Base-by-base conservation (phyloP, 169 alveolate genomes). In the Eimeria nieschulzi region DNA sequence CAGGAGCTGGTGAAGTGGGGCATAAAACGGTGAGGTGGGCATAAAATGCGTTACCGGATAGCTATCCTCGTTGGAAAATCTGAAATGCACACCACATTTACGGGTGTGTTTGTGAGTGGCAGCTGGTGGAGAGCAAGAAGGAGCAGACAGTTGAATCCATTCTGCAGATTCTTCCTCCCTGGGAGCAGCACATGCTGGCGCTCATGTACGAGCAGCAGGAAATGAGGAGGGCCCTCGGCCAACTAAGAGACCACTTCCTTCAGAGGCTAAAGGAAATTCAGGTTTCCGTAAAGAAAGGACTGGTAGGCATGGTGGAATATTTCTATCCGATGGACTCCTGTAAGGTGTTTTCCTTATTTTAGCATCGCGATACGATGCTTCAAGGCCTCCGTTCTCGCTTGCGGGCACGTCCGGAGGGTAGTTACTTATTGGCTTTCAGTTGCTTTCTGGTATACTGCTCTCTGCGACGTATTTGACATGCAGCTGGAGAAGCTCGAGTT, bases 121-220 rank as follows among this genome's bases (percentile, higher is more conserved):
- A 78, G 93, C 54, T 70, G 83, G 92, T 90, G 66, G 97, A 95
- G 70, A 94, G 90, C 72, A 93, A 91, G 72, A 90, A 64, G 59
- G 91, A 91, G 53, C 86, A 92, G 68, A 93, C 94, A 0, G 87
- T 94, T 5, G 96, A 95, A 46, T 92, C 95, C 21, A 92, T 95
- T 79, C 80, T 95, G 88, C 86, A 82, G 51, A 63, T 95, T 87
- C 94, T 95, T 17, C 91, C 95, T 0, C 97, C 97, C 10, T 95
- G 97, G 97, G 97, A 95, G 79, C 96, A 94, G 87, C 93, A 95
- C 87, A 94, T 95, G 92, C 92, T 95, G 78, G 97, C 97, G 8
- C 92, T 95, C 23, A 88, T 95, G 71, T 95, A 95, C 82, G 97
- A 95, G 87, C 97, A 95, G 90, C 96, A 95, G 83, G 95, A 95